Percentiles rank a stretch among this genome's conserved stretches.
Conservation (phyloP, 2,329 filamentous ascomycete species). For the Dactylellina drechsleri region DNA sequence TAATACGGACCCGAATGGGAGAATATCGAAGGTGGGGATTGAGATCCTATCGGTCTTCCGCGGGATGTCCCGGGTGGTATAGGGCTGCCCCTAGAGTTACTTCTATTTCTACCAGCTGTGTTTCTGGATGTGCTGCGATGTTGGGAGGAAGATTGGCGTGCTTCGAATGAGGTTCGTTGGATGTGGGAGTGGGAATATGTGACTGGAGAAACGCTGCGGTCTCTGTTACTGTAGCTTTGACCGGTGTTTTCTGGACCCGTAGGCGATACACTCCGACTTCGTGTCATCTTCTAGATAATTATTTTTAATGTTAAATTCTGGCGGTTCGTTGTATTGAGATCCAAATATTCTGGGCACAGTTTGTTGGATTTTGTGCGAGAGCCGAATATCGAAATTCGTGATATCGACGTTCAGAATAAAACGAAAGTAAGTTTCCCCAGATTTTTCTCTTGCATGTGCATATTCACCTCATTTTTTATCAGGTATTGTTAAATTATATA, state of each 20-base stretch:
- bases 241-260: conserved; percentile 3
- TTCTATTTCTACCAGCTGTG: conserved; percentile 36
- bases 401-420: background rate
- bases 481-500: background rate
- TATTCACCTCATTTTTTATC: background rate
- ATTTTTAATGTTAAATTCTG: background rate
- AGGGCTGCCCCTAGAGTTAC: conserved; percentile 39
- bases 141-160: conserved; percentile 34
- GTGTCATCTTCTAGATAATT: conserved; percentile 22
- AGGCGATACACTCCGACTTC: conserved; percentile 41
- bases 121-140: conserved; percentile 26
- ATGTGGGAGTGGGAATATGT: conserved; percentile 21
- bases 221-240: conserved; percentile 12
- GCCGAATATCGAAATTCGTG: background rate
- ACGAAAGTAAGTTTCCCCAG: conserved; percentile 5
- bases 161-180: conserved; percentile 46
- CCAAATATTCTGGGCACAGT: background rate
- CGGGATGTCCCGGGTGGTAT: conserved; percentile 5
- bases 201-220: conserved; percentile 42
- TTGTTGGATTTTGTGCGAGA: conserved; percentile 21
- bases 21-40: conserved; percentile 38
- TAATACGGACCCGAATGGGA: conserved; percentile 45
- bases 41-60: conserved; percentile 22
- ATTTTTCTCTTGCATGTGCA: background rate
- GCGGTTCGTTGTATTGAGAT: background rate